Conservation (phyloP, 2,329 filamentous ascomycete species). For the Cladosporium sp. region DNA sequence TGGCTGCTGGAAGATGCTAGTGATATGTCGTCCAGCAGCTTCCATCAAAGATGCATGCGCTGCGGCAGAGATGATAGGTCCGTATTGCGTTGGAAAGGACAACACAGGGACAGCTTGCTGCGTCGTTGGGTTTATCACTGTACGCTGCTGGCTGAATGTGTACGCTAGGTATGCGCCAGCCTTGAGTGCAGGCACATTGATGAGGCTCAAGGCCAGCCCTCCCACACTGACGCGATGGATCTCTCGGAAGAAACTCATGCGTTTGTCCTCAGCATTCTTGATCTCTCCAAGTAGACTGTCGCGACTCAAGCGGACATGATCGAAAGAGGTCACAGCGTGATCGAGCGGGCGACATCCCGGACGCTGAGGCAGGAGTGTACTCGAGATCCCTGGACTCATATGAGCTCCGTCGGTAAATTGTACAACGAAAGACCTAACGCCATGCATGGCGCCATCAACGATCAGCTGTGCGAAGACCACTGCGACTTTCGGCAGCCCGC, state of each 20-base stretch:
- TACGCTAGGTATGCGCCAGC: neutral
- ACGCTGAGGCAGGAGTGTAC: neutral
- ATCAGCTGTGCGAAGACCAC: neutral
- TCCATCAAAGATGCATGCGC: slow-evolving; percentile 2
- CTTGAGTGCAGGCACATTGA: neutral
- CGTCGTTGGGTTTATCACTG: neutral
- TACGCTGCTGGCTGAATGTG: neutral
- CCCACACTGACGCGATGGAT: neutral
- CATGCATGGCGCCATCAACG: neutral
- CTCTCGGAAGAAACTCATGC: neutral
- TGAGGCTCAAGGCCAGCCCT: neutral
- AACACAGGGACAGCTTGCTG: neutral
- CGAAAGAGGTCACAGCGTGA: neutral
- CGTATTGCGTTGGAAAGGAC: neutral
- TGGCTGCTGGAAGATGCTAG: neutral
- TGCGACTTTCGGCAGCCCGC: neutral
- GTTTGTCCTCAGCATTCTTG: neutral
- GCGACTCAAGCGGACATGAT: neutral
- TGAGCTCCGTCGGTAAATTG: neutral
- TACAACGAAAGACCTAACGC: neutral
- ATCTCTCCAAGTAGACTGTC: neutral
- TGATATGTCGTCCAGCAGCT: neutral
- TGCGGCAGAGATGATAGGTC: neutral
- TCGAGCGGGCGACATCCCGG: neutral
- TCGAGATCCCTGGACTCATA: neutral